Base-by-base conservation (phyloP, 2,329 filamentous ascomycete species). In the Fusarium temperatum region DNA sequence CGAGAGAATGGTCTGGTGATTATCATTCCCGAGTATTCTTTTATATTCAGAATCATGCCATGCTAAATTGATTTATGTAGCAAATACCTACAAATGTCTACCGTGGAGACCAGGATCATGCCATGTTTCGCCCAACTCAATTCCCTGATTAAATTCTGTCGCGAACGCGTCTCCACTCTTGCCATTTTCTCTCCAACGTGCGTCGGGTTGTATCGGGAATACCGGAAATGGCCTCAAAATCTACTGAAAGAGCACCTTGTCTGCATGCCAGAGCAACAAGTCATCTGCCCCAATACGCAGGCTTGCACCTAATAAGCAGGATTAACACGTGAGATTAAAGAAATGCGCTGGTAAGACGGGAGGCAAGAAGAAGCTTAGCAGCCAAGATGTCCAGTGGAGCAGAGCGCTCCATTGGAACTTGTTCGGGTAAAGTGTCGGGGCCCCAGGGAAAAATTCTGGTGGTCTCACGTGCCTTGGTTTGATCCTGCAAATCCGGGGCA, bases 241-340 rank as follows among this genome's bases (percentile, higher is more conserved):
- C 24, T 55, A n/a, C 35, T 36, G 55, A 50, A 58, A 28, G 32
- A 28, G 2, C 8, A 6, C 55, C 41, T 3, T 58, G 55, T n/a
- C 26, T 1, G 2, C 18, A 22, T 22, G 0, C 13, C 32, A 10
- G n/a, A n/a, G n/a, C n/a, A n/a, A n/a, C n/a, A n/a, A n/a, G n/a
- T n/a, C n/a, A n/a, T n/a, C n/a, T n/a, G n/a, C n/a, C n/a, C n/a
- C n/a, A n/a, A n/a, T n/a, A n/a, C n/a, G n/a, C n/a, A n/a, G n/a
- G n/a, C n/a, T n/a, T n/a, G n/a, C n/a, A n/a, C n/a, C n/a, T n/a
- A n/a, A 17, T 30, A 18, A 55, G 35, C 35, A 55, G 20, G 35
- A 30, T 3, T 28, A 41, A 11, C 51, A 55, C 51, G 24, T 41
- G 51, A 55, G 51, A 30, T 41, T 41, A 18, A 8, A n/a, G 14